phyloP scores from a whole-genome alignment of 164 flowering plant species.

The Stephania cephalantha region DNA sequence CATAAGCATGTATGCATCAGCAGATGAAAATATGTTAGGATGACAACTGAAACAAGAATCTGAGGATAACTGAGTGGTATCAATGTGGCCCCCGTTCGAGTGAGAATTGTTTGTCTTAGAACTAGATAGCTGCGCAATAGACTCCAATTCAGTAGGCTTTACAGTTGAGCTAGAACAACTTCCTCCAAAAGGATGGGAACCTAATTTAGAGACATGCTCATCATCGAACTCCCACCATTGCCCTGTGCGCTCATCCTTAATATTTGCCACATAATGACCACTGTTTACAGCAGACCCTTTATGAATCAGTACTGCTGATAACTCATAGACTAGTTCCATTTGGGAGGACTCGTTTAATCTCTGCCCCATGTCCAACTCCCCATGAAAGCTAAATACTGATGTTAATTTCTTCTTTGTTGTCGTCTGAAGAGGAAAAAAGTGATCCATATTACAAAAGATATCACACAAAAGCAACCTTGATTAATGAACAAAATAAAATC shows the following conservation, averaged over 20 bases:
- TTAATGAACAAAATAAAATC: not conserved
- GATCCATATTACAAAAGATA: not conserved
- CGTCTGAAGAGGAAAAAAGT: conserved; percentile 45
- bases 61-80: conserved; percentile 20
- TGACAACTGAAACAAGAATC: conserved; percentile 20
- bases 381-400: conserved; percentile 74
- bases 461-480: not conserved
- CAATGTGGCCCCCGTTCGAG: conserved; percentile 32
- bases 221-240: conserved; percentile 99
- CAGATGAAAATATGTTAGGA: conserved; percentile 57
- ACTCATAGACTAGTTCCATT: conserved; percentile 48
- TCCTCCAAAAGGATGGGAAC: conserved; percentile 79
- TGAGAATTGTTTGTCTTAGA: conserved; percentile 20
- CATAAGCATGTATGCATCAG: conserved; percentile 97
- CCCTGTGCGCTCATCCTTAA: conserved; percentile 73
- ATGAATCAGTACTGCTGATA: conserved; percentile 89
- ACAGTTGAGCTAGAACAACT: conserved; percentile 38
- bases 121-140: conserved; percentile 16
- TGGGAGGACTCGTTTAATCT: conserved; percentile 53
- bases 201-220: conserved; percentile 76
- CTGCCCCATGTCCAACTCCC: conserved; percentile 57
- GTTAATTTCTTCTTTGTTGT: conserved; percentile 88
- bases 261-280: conserved; percentile 93
- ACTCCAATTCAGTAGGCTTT: conserved; percentile 31
- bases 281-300: conserved; percentile 90